Evolutionary conservation across 129 eudicot species (phyloP), one percentile per base, ranked within the genome.

Genomic region (Escallonia herrerae): DNA sequence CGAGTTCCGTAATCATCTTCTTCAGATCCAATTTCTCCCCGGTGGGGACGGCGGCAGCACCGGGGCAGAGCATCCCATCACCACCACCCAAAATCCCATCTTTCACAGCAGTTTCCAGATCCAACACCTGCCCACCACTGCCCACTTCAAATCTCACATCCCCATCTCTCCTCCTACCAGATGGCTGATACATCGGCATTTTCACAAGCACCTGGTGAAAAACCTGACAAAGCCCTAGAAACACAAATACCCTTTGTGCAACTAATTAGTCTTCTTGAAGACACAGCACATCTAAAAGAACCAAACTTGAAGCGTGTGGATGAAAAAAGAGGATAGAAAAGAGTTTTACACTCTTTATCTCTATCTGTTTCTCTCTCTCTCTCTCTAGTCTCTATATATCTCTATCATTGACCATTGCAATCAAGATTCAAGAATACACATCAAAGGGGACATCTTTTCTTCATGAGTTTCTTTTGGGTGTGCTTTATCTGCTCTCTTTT

Each of bases 31-130:
- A 45, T 66, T 81, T 81, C 58, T 81, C 82, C 59, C 80, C 86
- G 62, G 64, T 69, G 66, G 73, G 77, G 60, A 72, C 84, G 33
- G 33, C 33, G 33, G 33, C 33, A 22, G 33, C 33, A 22, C 33
- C 33, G 33, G 33, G 33, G 14, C 84, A 33, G 60, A 81, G 2
- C 81, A 77, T 6, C 63, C 62, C 66, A 67, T 66, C 76, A 6
- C 55, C 77, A 15, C 87, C 84, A 2, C 84, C 91, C 57, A 85
- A 68, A 58, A 81, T 74, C 52, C 91, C 91, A 70, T 85, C 91
- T 73, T 85, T 85, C 3, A 85, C 91, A 14, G 87, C 91, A 6
- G 91, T 85, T 4, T 81, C 84, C 66, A 85, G 84, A 85, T 85
- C 87, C 60, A 81, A 56, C 40, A 85, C 84, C 46, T 78, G 84